Evolutionary conservation across 495 filamentous ascomycete genomes (phyloP).

Genomic region (Neurospora sp.): DNA sequence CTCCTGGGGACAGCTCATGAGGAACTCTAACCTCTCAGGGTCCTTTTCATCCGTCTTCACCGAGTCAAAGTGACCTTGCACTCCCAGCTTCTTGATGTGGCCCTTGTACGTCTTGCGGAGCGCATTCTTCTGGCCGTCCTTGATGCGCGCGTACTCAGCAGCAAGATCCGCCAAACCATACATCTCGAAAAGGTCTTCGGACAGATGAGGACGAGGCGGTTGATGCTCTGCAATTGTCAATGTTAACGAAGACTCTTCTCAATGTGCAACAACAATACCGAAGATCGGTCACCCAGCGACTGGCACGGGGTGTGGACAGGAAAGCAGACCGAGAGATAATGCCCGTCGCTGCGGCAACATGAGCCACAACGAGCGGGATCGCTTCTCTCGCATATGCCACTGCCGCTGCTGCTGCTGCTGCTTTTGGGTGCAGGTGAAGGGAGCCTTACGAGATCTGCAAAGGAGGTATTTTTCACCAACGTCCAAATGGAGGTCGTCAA

Average conservation of each 20-base stretch:
- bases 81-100: constrained; percentile 43
- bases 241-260: constrained; percentile 38
- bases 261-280: constrained; percentile 6
- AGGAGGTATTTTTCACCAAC: constrained; percentile 49
- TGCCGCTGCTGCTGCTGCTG: constrained; percentile 1
- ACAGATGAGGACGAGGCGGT: constrained; percentile 24
- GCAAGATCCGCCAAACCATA: constrained; percentile 40
- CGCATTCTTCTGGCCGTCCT: constrained; percentile 46
- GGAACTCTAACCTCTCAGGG: constrained; percentile 27
- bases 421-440: constrained; percentile 21
- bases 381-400: background rate
- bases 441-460: constrained; percentile 52
- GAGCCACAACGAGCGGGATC: background rate
- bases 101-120: constrained; percentile 51
- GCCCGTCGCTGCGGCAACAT: background rate
- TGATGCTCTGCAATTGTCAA: constrained; percentile 36
- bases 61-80: constrained; percentile 43
- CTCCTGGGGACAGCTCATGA: constrained; percentile 43
- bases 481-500: constrained; percentile 45
- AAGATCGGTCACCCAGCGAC: constrained; percentile 9
- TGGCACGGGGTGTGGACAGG: background rate
- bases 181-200: constrained; percentile 42
- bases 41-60: constrained; percentile 33
- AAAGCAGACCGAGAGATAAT: background rate
- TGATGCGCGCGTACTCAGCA: constrained; percentile 41